Percentiles rank a stretch among this genome's conserved stretches.
Conservation (phyloP, 2,329 filamentous ascomycete species). For the Blumeria hordei region DNA sequence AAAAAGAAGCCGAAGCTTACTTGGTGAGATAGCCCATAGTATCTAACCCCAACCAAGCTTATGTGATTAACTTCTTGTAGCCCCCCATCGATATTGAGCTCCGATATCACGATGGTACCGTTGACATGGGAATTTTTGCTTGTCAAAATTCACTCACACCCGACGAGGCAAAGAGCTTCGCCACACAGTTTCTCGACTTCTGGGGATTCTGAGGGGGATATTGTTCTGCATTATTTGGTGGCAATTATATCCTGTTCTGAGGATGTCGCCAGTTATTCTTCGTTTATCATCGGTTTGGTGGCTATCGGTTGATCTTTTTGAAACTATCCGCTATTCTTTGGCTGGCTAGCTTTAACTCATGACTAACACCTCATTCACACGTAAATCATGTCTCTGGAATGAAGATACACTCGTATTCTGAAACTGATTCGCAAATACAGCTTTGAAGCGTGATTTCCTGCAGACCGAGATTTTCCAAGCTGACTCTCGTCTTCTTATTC, state of each 20-base stretch:
- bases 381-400: neutral
- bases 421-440: no score
- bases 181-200: slow-evolving; percentile 5
- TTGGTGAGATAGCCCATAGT: slow-evolving; percentile 6
- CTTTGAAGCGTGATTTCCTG: neutral
- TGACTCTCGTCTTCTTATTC: neutral
- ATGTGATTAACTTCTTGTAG: slow-evolving; percentile 4
- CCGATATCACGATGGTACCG: slow-evolving; percentile 6
- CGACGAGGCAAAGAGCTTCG: slow-evolving; percentile 7
- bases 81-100: slow-evolving; percentile 14
- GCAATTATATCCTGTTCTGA: no score
- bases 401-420: neutral
- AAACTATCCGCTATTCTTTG: neutral
- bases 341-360: no score
- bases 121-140: slow-evolving; percentile 14
- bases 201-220: neutral
- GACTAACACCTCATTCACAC: no score
- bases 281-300: neutral
- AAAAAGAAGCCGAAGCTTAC: slow-evolving; percentile 6
- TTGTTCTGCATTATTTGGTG: no score
- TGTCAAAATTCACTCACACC: slow-evolving; percentile 8
- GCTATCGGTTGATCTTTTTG: neutral
- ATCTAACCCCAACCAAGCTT: neutral
- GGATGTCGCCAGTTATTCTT: no score
- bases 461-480: neutral